phyloP scores from a whole-genome alignment of 768 basidiomycete genomes.

The Lentinula edodes region DNA sequence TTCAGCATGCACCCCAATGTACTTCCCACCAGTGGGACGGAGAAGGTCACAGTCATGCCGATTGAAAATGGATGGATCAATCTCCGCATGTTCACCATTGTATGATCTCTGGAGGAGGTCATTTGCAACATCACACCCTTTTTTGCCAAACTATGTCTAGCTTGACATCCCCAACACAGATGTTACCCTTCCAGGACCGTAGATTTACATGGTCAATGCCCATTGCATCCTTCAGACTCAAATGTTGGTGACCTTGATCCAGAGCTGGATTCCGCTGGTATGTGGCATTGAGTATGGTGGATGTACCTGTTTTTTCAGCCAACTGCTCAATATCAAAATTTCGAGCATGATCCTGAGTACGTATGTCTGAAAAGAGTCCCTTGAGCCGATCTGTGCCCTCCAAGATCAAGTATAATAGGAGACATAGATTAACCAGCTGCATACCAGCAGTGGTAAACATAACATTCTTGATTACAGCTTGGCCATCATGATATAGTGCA shows the following conservation, averaged over 20 bases:
- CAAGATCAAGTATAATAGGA: slow-evolving; percentile 14
- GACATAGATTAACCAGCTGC: slow-evolving; percentile 11
- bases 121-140: not conserved
- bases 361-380: slow-evolving; percentile 15
- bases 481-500: slow-evolving; percentile 20
- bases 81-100: not conserved
- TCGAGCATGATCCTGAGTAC: slow-evolving; percentile 16
- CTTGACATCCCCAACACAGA: slow-evolving; percentile 4
- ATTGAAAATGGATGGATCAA: not conserved
- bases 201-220: slow-evolving; percentile 22
- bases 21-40: not conserved
- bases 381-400: slow-evolving; percentile 23
- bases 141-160: not conserved
- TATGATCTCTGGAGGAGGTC: not conserved
- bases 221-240: slow-evolving; percentile 7
- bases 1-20: not conserved
- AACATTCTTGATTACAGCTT: slow-evolving; percentile 21
- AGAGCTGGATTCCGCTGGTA: slow-evolving; percentile 11
- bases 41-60: not conserved
- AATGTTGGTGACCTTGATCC: slow-evolving; percentile 8
- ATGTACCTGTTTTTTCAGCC: slow-evolving; percentile 14
- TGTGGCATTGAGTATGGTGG: slow-evolving; percentile 12
- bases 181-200: slow-evolving; percentile 15
- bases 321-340: slow-evolving; percentile 20
- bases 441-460: slow-evolving; percentile 18